phyloP scores from a whole-genome alignment of 768 basidiomycete species.

The Termitomyces heimii region DNA sequence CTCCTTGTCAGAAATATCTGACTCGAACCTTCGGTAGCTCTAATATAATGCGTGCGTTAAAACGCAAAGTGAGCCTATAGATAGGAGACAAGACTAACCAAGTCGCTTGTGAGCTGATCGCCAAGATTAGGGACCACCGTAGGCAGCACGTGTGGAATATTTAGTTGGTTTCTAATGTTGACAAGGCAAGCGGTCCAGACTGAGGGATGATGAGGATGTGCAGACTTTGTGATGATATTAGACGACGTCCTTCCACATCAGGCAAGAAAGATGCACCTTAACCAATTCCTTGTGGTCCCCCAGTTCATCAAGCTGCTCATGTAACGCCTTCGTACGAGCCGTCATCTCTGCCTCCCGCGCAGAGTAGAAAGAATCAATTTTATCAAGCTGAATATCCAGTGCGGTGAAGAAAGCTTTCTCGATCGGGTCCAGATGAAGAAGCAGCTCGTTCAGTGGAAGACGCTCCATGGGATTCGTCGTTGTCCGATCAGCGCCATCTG shows the following conservation, averaged over 20 bases:
- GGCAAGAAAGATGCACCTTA: constrained; percentile 35
- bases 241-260: neutral
- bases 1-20: neutral
- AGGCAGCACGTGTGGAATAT: neutral
- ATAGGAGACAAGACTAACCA: neutral
- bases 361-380: constrained; percentile 80
- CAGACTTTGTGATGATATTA: constrained; percentile 3
- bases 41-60: neutral
- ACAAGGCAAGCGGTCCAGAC: constrained; percentile 7
- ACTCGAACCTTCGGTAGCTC: neutral
- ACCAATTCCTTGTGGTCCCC: constrained; percentile 58
- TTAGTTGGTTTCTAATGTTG: constrained; percentile 2
- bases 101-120: neutral
- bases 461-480: constrained; percentile 20
- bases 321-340: constrained; percentile 39
- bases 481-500: neutral
- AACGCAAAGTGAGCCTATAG: too few species aligned
- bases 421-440: constrained; percentile 49
- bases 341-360: constrained; percentile 63
- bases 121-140: neutral
- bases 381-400: constrained; percentile 75
- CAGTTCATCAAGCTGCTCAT: constrained; percentile 70
- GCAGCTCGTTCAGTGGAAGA: constrained; percentile 38
- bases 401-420: constrained; percentile 72
- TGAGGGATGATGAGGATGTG: constrained; percentile 6